Conservation (phyloP, 352 stramenopile species). For the Phytopythium ostracodes region DNA sequence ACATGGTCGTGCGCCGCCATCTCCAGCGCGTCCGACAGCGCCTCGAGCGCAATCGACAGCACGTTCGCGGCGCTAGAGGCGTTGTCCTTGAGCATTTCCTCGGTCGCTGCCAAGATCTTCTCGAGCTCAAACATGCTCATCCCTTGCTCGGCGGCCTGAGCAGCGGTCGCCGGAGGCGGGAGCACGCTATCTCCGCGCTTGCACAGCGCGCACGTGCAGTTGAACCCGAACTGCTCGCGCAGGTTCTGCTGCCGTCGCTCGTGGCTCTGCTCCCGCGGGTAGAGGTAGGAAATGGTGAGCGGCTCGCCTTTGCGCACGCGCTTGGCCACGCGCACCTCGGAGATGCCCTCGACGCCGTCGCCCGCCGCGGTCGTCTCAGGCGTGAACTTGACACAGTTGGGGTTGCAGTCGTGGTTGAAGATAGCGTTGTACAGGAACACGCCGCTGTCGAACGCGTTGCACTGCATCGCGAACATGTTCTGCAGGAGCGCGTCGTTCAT, state of each 20-base stretch:
- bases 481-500: constrained; percentile 77
- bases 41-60: constrained; percentile 68
- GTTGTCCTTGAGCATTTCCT: constrained; percentile 58
- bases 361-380: constrained; percentile 29
- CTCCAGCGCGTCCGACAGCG: constrained; percentile 78
- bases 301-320: constrained; percentile 82
- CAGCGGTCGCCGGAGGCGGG: constrained; percentile 22
- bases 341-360: constrained; percentile 46
- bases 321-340: constrained; percentile 89
- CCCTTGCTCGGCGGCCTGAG: constrained; percentile 9
- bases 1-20: constrained; percentile 82
- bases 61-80: constrained; percentile 38
- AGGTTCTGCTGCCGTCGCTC: constrained; percentile 75
- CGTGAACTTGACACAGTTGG: constrained; percentile 94
- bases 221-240: constrained; percentile 91
- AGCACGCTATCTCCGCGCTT: constrained; percentile 66
- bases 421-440: constrained; percentile 93
- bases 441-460: constrained; percentile 93
- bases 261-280: constrained; percentile 87
- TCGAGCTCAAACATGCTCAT: constrained; percentile 58
- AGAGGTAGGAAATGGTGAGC: constrained; percentile 93
- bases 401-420: constrained; percentile 94
- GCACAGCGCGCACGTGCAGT: constrained; percentile 67
- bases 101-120: constrained; percentile 46
- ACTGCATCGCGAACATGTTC: constrained; percentile 89